Base-by-base conservation (phyloP, 768 basidiomycete genomes). In the Auriscalpium orientale region DNA sequence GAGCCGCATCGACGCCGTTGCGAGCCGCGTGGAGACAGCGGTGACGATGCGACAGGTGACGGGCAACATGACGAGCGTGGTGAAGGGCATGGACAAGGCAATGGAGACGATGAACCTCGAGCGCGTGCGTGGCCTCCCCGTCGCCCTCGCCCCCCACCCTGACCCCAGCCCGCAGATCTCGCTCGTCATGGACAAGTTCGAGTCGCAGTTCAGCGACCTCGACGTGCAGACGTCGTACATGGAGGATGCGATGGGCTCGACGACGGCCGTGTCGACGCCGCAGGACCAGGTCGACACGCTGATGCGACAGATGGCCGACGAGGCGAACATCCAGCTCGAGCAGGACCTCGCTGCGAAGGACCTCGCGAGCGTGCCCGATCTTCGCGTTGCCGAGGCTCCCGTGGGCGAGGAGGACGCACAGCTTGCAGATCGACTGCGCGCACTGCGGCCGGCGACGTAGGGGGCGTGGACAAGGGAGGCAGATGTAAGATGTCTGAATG, bases 71-170 rank as follows among this genome's bases (percentile, higher is more conserved):
- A 86, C 92, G 15, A 87, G 86, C 37, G 97, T 98, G 3, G 97
- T 99, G 46, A 85, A 84, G 65, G 95, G 94, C 36, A 98, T 99
- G 97, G 97, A 99, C 70, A 91, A 88, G 68, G 97, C 97, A 4
- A 98, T 99, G 97, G 89, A 97, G 64, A 89, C 79, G 71, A 99
- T 99, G 97, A 98, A 99, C 75, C 81, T 98, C 55, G 97, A 99
- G 65, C 80, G 87, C 68, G 95, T 97, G 66, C 67, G 84, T 75
- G 11, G 8, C 12, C 37, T 46, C 15, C 40, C 36, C 51, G 58
- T 43, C n/a, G 20, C 12, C 37, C 8, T 46, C 36, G 36, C 36
- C 35, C 33, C 46, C 38, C 49, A 28, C 21, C 35, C 21, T 43
- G 20, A 33, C 33, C 36, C 16, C 21, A 34, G 3, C 20, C 1